Evolutionary conservation across 257 asterid genomes (phyloP).

Genomic region (Catharanthus roseus): DNA sequence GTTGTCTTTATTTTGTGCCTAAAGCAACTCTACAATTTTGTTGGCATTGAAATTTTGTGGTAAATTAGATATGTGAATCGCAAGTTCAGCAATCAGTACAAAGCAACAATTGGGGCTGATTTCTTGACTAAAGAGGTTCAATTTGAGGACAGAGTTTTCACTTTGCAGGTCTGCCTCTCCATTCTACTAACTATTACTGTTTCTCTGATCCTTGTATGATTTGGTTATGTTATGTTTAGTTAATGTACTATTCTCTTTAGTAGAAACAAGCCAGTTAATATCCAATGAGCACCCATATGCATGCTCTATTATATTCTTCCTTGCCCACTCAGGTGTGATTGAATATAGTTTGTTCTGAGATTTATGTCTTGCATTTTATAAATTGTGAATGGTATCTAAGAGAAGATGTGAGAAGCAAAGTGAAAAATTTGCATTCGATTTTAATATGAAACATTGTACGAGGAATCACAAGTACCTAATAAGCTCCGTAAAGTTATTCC

Average conservation of each 20-base stretch:
- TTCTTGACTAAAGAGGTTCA: conserved; percentile 26
- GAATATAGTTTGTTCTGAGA: too few species aligned
- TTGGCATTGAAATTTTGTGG: conserved; percentile 1
- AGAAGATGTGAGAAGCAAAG: too few species aligned
- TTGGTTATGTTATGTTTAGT: not conserved
- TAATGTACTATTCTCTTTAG: not conserved
- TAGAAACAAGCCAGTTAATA: too few species aligned
- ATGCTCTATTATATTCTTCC: not conserved
- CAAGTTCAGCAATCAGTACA: conserved; percentile 27
- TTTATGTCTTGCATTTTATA: too few species aligned
- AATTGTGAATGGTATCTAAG: too few species aligned
- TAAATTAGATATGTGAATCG: conserved; percentile 23
- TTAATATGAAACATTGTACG: too few species aligned
- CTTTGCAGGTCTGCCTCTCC: conserved; percentile 22
- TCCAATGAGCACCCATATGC: not conserved
- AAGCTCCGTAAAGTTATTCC: too few species aligned
- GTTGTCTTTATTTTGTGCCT: not conserved
- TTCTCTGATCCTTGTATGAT: not conserved
- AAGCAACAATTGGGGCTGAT: conserved; percentile 31
- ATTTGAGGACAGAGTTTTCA: conserved; percentile 23
- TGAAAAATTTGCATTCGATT: too few species aligned
- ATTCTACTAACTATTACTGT: not conserved
- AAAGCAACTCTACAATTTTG: not conserved
- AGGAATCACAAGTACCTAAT: too few species aligned
- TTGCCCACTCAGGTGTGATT: too few species aligned